Base-by-base conservation (phyloP, 1,139 yeast species). In the Sugiyamaella japonica region DNA sequence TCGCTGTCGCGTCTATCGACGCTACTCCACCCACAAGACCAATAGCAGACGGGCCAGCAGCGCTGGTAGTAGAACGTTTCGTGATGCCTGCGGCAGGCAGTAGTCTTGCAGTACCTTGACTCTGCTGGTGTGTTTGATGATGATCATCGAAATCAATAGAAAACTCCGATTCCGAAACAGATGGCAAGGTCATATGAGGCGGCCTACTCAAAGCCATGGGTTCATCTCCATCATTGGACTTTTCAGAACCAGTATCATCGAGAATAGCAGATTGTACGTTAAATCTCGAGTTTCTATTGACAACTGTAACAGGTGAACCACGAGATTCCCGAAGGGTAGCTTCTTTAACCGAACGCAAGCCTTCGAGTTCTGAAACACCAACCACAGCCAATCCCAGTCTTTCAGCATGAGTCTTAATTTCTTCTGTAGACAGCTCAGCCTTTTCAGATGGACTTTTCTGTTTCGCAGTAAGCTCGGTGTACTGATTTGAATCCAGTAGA, bases 311-410 rank as follows among this genome's bases (percentile, higher is more conserved):
- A 13, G 65, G 62, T 28, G 65, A 58, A 3, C 63, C 61, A 16
- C 63, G 52, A 3, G 57, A 59, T n/a, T 62, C 66, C 49, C 59
- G 48, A 34, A 63, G 50, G 1, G 63, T 58, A 8, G 54, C 57
- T 36, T 57, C 55, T 23, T 37, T 44, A 10, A 17, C 36, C 15
- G 49, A 50, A 13, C 53, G 58, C 16, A 66, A 59, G 23, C 45
- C 55, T 42, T 68, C 61, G 55, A 66, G 63, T 41, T 72, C 76
- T 7, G 64, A 65, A 12, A 58, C 55, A 7, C 69, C 60, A 4
- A 80, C 52, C 3, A 75, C 69, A 2, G 72, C 72, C 67, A 75
- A 69, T 1, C 82, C 81, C 42, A 76, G 63, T 47, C 54, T 52
- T 34, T 55, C 58, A 1, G 67, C 67, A 32, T 55, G 57, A 12